These are phyloP conservation scores for Saccharomycopsis vini DNA, from an alignment of 805 yeast species.

Conservation along the genomic window DNA sequence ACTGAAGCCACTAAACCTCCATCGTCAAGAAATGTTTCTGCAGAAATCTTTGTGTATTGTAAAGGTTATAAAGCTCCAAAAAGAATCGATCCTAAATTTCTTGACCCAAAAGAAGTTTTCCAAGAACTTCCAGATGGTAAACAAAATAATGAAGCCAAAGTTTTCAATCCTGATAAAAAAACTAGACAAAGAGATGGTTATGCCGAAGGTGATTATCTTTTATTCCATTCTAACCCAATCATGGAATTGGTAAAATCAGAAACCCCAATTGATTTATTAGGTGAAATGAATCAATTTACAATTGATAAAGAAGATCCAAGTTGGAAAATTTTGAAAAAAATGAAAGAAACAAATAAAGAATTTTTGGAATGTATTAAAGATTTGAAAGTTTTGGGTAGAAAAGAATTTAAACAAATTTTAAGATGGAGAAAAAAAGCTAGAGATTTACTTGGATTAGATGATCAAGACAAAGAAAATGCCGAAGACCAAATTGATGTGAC, in stretches of 20 bases:
- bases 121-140: conserved; percentile 77
- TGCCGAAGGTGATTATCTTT: conserved; percentile 80
- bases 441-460: conserved; percentile 58
- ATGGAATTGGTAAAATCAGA: conserved; percentile 75
- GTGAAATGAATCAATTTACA: conserved; percentile 57
- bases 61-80: conserved; percentile 94
- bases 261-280: conserved; percentile 78
- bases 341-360: conserved; percentile 73
- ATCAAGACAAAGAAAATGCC: conserved; percentile 35
- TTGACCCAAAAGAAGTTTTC: conserved; percentile 89
- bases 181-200: conserved; percentile 91
- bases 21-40: conserved; percentile 97
- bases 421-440: conserved; percentile 88
- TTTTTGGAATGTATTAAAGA: conserved; percentile 79
- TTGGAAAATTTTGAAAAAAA: conserved; percentile 59
- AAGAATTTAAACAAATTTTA: conserved; percentile 78
- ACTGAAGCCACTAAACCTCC: conserved; percentile 99
- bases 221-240: conserved; percentile 62
- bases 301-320: conserved; percentile 48
- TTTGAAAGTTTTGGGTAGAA: conserved; percentile 86
- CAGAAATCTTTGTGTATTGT: conserved; percentile 97
- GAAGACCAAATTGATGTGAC: conserved; percentile 43
- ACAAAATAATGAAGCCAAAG: conserved; percentile 80
- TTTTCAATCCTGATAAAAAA: conserved; percentile 90
- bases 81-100: conserved; percentile 81